phyloP scores from a whole-genome alignment of 441 rosid species.

The Macaranga tanarius region DNA sequence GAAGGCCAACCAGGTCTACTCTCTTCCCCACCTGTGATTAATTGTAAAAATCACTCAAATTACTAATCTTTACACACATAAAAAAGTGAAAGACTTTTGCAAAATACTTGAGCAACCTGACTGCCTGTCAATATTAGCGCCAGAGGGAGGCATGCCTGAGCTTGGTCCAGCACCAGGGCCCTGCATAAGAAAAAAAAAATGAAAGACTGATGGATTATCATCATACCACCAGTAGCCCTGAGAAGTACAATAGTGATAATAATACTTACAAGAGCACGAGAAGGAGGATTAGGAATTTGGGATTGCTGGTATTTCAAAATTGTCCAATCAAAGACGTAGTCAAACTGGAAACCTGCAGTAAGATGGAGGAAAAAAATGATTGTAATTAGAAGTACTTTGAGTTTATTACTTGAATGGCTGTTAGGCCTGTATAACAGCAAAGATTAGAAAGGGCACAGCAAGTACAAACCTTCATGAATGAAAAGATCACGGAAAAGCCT shows the following conservation, averaged over 20 bases:
- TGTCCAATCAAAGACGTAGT: constrained; percentile 98
- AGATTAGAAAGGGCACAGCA: constrained; percentile 13
- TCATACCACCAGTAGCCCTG: not conserved
- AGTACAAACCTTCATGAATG: constrained; percentile 84
- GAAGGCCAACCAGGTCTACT: constrained; percentile 68
- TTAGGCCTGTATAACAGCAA: not conserved
- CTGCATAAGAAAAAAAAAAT: constrained; percentile 23
- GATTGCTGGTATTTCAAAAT: constrained; percentile 96
- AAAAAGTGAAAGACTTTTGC: not conserved
- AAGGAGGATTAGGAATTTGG: constrained; percentile 70
- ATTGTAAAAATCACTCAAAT: constrained; percentile 1
- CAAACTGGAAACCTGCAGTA: constrained; percentile 85
- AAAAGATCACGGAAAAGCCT: constrained; percentile 94
- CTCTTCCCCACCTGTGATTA: constrained; percentile 60
- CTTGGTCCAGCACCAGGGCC: constrained; percentile 47
- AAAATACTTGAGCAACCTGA: constrained; percentile 27
- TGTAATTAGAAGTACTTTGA: not conserved
- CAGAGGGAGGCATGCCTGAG: constrained; percentile 36
- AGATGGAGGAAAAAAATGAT: constrained; percentile 18
- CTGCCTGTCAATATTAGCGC: constrained; percentile 37
- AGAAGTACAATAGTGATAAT: not conserved
- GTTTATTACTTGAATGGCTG: not conserved
- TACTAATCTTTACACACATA: not conserved
- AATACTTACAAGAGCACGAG: constrained; percentile 56
- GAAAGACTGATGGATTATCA: not conserved